These are phyloP conservation scores for Cairneyella variabilis DNA, from an alignment of 495 filamentous ascomycete species.

Conservation along the genomic window DNA sequence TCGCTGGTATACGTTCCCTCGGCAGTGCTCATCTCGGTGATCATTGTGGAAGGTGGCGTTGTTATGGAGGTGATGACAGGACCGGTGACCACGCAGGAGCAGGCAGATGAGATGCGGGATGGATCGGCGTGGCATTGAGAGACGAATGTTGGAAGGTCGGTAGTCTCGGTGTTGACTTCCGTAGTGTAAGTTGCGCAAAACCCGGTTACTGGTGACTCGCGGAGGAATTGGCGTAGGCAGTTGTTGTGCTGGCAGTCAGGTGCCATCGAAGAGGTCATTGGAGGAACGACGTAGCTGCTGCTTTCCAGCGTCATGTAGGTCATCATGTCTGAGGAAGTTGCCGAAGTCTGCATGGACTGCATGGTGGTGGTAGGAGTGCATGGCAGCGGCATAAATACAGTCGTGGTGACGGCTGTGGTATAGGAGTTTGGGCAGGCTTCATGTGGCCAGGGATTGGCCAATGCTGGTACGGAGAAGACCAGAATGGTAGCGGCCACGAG, in stretches of 20 bases:
- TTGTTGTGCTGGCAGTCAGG: slow-evolving; percentile 1
- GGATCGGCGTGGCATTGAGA: slow-evolving; percentile 18
- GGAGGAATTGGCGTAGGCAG: slow-evolving; percentile 10
- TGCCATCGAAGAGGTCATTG: not conserved
- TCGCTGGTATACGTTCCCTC: too few species aligned
- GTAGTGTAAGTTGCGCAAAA: slow-evolving; percentile 17
- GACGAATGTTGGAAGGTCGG: slow-evolving; percentile 23
- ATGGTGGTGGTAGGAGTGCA: not conserved
- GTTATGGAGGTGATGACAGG: not conserved
- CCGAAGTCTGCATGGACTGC: not conserved
- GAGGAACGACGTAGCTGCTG: too few species aligned
- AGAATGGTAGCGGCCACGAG: not conserved
- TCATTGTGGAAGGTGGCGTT: too few species aligned
- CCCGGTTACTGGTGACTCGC: not conserved
- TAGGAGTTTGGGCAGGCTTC: not conserved
- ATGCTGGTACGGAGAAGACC: not conserved
- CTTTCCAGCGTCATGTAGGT: too few species aligned
- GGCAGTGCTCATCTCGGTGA: too few species aligned
- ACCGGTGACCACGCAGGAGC: slow-evolving; percentile 7
- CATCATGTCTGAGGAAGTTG: not conserved
- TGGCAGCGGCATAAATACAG: not conserved
- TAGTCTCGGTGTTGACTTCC: slow-evolving; percentile 1
- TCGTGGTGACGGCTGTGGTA: not conserved
- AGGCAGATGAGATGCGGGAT: slow-evolving; percentile 3
- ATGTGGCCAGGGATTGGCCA: not conserved